Conservation (phyloP, 2,329 filamentous ascomycete species). For the Talaromyces sp. region DNA sequence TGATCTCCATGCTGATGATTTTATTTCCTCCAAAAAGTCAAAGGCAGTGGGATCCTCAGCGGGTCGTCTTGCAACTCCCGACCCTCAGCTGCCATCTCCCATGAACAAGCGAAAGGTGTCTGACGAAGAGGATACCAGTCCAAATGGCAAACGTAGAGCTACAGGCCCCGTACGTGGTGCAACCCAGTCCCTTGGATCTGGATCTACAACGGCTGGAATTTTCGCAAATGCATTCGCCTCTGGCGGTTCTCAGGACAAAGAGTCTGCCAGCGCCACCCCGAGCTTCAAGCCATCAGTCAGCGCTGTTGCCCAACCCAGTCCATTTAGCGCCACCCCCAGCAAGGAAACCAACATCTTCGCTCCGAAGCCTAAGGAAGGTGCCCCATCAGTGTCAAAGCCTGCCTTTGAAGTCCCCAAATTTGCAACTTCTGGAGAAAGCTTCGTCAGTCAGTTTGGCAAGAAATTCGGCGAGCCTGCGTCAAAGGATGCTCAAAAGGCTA, state of each 20-base stretch:
- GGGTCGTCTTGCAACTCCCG: neutral
- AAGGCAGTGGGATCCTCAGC: slow-evolving; percentile 8
- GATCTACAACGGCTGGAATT: slow-evolving; percentile 25
- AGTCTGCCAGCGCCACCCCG: slow-evolving; percentile 2
- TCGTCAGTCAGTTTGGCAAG: slow-evolving; percentile 9
- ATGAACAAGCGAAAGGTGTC: slow-evolving; percentile 16
- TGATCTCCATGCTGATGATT: slow-evolving; percentile 1
- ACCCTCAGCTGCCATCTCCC: slow-evolving; percentile 1
- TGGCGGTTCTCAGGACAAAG: slow-evolving; percentile 3
- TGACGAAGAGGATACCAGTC: slow-evolving; percentile 12
- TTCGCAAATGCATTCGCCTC: slow-evolving; percentile 24
- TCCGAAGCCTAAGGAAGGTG: neutral
- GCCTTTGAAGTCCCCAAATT: slow-evolving; percentile 11
- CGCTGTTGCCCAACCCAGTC: neutral
- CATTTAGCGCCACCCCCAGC: neutral
- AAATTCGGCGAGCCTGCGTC: slow-evolving; percentile 10
- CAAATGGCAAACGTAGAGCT: slow-evolving; percentile 16
- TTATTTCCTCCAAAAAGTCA: slow-evolving; percentile 15
- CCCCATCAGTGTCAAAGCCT: slow-evolving; percentile 1
- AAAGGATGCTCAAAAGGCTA: neutral
- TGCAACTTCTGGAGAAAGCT: slow-evolving; percentile 5
- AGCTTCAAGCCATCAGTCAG: neutral
- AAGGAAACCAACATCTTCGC: neutral
- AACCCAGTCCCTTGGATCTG: neutral
- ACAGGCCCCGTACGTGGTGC: neutral